These are phyloP conservation scores for Aspergillus udagawae DNA, from an alignment of 2,329 filamentous ascomycete genomes.

Conservation along the genomic window DNA sequence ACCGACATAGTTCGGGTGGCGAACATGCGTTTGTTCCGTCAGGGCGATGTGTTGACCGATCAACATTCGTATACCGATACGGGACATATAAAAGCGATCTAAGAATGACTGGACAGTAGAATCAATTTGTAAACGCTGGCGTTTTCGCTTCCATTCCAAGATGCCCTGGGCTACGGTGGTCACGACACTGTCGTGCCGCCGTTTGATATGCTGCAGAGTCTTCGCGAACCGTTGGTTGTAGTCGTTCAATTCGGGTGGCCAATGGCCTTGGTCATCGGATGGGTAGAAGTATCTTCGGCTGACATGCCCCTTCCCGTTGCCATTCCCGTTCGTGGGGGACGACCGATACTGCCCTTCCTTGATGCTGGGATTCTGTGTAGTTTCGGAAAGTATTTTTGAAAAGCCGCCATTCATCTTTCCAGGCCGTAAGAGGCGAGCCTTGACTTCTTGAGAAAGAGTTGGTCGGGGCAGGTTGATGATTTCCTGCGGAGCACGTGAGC, in stretches of 20 bases:
- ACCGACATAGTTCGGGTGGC: conserved; percentile 90
- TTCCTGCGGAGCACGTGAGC: conserved; percentile 54
- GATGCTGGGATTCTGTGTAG: conserved; percentile 86
- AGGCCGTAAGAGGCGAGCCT: conserved; percentile 65
- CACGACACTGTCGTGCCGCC: conserved; percentile 92
- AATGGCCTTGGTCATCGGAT: conserved; percentile 80
- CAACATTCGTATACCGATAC: conserved; percentile 98
- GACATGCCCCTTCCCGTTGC: conserved; percentile 49
- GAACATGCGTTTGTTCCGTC: conserved; percentile 84
- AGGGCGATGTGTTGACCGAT: conserved; percentile 98
- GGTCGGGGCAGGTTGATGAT: conserved; percentile 84
- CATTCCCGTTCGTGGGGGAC: conserved; percentile 44
- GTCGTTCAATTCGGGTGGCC: conserved; percentile 89
- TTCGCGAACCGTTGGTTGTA: conserved; percentile 91
- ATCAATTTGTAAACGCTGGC: conserved; percentile 97
- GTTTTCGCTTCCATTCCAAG: conserved; percentile 92
- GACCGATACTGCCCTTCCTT: conserved; percentile 73
- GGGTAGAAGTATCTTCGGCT: conserved; percentile 80
- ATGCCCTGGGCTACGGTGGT: conserved; percentile 98
- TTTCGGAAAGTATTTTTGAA: conserved; percentile 69
- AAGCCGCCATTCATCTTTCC: conserved; percentile 51
- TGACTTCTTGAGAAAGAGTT: conserved; percentile 68
- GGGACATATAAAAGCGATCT: conserved; percentile 99
- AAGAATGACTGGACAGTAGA: conserved; percentile 96
- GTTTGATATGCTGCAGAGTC: conserved; percentile 88